These are phyloP conservation scores for Cyphellophora europaea DNA, from an alignment of 2,329 filamentous ascomycete genomes.

Conservation along the genomic window DNA sequence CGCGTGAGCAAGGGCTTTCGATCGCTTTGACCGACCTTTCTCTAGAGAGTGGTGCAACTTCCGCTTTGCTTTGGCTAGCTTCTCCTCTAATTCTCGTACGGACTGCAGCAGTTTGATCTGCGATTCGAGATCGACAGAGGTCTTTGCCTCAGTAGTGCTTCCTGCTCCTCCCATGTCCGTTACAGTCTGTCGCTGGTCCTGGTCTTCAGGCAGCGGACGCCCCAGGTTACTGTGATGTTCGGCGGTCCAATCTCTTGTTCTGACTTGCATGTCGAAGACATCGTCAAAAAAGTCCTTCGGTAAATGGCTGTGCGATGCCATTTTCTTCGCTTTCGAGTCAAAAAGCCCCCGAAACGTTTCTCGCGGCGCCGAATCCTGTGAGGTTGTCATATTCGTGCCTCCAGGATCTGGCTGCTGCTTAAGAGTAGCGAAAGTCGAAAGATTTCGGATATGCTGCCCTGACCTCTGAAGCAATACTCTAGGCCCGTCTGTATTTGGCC, in stretches of 20 bases:
- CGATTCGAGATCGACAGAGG: constrained; percentile 7
- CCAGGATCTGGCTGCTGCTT: too few species aligned
- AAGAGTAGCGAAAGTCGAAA: too few species aligned
- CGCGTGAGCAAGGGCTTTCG: too few species aligned
- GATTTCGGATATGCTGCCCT: too few species aligned
- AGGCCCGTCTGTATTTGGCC: too few species aligned
- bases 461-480: too few species aligned
- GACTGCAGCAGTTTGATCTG: constrained; percentile 15
- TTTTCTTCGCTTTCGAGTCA: constrained; percentile 2
- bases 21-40: background rate
- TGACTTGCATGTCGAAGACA: constrained; percentile 10
- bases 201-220: constrained; percentile 6
- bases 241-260: constrained; percentile 10
- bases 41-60: constrained; percentile 9
- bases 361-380: too few species aligned
- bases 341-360: constrained; percentile 17
- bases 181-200: too few species aligned
- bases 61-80: constrained; percentile 14
- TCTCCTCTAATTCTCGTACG: constrained; percentile 18
- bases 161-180: too few species aligned
- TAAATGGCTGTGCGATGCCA: constrained; percentile 10
- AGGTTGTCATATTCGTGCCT: too few species aligned
- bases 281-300: constrained; percentile 16
- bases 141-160: background rate
- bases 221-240: too few species aligned